Conservation (phyloP, 75 land plant genomes). For the Sequoia sempervirens region DNA sequence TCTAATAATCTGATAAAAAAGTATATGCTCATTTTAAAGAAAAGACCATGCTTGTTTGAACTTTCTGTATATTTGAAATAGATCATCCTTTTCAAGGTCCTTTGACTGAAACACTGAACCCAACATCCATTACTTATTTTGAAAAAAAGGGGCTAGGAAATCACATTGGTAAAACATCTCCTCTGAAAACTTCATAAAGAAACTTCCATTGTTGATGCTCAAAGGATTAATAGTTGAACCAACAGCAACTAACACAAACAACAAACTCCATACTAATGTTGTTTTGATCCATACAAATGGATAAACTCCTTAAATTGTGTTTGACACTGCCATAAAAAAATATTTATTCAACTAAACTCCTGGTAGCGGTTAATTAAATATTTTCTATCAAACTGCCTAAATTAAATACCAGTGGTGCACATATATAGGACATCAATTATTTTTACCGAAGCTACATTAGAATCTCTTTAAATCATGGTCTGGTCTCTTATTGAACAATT, state of each 20-base stretch:
- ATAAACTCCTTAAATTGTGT: neutral
- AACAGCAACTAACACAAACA: neutral
- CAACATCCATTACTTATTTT: neutral
- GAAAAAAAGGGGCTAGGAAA: neutral
- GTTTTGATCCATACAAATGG: neutral
- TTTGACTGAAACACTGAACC: neutral
- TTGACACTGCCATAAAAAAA: neutral
- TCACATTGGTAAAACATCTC: neutral
- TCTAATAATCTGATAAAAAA: neutral
- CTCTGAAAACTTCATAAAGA: neutral
- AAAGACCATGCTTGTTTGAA: neutral
- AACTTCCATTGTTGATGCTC: neutral
- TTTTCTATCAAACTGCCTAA: neutral
- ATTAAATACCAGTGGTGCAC: neutral
- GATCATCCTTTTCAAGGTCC: neutral
- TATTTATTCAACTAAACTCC: neutral
- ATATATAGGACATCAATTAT: neutral
- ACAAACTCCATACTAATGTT: neutral
- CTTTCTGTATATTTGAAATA: neutral
- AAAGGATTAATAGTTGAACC: neutral
- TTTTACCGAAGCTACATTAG: neutral
- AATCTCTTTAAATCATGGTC: neutral
- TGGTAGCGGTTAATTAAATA: neutral
- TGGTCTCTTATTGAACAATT: neutral
- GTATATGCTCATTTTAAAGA: neutral